Evolutionary conservation across 768 basidiomycete genomes (phyloP).

Genomic region (Xerocomellus chrysenteron): DNA sequence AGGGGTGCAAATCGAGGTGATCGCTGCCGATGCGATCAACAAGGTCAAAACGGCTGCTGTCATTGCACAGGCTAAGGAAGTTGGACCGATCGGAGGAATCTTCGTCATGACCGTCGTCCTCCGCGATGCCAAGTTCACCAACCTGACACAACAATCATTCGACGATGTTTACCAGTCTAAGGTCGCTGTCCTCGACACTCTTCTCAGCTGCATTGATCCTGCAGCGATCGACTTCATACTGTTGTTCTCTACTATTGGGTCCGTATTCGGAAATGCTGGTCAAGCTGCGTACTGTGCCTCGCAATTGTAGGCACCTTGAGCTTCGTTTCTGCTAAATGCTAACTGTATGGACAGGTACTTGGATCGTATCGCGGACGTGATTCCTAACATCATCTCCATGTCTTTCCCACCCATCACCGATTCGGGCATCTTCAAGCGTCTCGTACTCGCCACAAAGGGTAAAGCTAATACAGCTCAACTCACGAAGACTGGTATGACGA

Average conservation of each 20-base stretch:
- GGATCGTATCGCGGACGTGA: constrained; percentile 30
- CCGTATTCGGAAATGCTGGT: constrained; percentile 32
- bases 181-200: constrained; percentile 18
- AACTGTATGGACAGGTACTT: constrained; percentile 23
- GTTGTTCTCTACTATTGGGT: constrained; percentile 35
- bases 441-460: constrained; percentile 27
- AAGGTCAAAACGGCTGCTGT: constrained; percentile 24
- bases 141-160: constrained; percentile 34
- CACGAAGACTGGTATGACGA: constrained; percentile 33
- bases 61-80: constrained; percentile 20
- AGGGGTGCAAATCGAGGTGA: constrained; percentile 26
- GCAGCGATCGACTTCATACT: constrained; percentile 31
- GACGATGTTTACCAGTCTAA: constrained; percentile 25
- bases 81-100: constrained; percentile 31
- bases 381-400: constrained; percentile 35
- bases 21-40: constrained; percentile 28
- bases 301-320: constrained; percentile 12
- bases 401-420: constrained; percentile 36
- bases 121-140: constrained; percentile 33
- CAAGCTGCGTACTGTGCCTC: constrained; percentile 26
- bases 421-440: constrained; percentile 35
- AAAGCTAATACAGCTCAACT: constrained; percentile 31
- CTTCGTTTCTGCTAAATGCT: neutral
- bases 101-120: constrained; percentile 37
- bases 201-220: constrained; percentile 17